These are phyloP conservation scores for Aureobasidium sp. DNA, from an alignment of 2,329 filamentous ascomycete genomes.

Conservation along the genomic window DNA sequence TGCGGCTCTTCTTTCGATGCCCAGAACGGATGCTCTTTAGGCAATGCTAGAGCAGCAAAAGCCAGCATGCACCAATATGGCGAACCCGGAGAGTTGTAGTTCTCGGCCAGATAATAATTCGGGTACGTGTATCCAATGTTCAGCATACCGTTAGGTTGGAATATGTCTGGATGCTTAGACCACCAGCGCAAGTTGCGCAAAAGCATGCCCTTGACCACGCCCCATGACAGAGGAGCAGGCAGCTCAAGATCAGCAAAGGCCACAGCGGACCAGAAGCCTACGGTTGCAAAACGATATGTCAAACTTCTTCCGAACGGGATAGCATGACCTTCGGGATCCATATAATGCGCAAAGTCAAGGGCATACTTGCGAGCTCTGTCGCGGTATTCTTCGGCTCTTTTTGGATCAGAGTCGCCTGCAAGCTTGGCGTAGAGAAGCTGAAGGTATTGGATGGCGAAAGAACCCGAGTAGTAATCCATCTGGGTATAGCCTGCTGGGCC, in stretches of 20 bases:
- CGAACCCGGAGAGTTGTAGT: conserved; percentile 68
- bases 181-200: conserved; percentile 71
- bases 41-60: conserved; percentile 65
- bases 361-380: conserved; percentile 58
- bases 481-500: conserved; percentile 71
- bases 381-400: conserved; percentile 60
- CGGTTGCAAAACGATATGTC: conserved; percentile 77
- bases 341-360: conserved; percentile 66
- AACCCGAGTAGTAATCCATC: conserved; percentile 80
- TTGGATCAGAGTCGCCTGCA: conserved; percentile 55
- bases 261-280: conserved; percentile 72
- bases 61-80: conserved; percentile 74
- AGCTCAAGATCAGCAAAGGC: conserved; percentile 69
- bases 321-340: conserved; percentile 60
- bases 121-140: conserved; percentile 71
- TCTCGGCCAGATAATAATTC: conserved; percentile 74
- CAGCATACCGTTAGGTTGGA: conserved; percentile 64
- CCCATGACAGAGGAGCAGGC: conserved; percentile 65
- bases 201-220: conserved; percentile 68
- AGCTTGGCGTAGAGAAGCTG: conserved; percentile 70
- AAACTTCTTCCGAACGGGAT: conserved; percentile 72
- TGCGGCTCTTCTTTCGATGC: conserved; percentile 54
- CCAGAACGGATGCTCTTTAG: conserved; percentile 68
- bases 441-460: conserved; percentile 72
- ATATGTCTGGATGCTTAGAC: conserved; percentile 67